Percentiles rank a stretch among this genome's conserved stretches.
Evolutionary conservation across 345 rosid genomes (phyloP).

Genomic region (Streptanthus diversifolius): DNA sequence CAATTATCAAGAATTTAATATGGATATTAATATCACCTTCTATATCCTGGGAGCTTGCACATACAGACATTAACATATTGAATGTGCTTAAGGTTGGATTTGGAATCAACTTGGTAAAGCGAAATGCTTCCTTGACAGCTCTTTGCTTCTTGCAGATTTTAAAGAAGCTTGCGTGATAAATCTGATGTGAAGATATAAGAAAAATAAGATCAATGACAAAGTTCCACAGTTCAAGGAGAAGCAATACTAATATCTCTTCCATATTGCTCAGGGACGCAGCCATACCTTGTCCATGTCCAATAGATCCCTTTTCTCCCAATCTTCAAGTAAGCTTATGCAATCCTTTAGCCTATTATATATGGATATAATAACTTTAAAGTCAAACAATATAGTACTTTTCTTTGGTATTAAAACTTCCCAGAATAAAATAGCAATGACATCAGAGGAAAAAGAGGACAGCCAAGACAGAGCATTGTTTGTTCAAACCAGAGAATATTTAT

Average conservation of each 20-base stretch:
- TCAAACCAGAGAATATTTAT: slow-evolving; percentile 10
- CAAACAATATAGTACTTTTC: slow-evolving; percentile 8
- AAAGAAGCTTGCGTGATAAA: slow-evolving; percentile 83
- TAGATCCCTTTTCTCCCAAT: slow-evolving; percentile 53
- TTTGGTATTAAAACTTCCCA: slow-evolving; percentile 3
- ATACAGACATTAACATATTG: slow-evolving; percentile 93
- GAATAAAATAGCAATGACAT: background rate
- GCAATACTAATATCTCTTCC: background rate
- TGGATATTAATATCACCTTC: slow-evolving; percentile 47
- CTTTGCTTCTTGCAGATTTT: slow-evolving; percentile 61
- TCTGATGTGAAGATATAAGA: slow-evolving; percentile 40
- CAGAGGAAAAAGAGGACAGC: slow-evolving; percentile 3
- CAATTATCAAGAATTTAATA: background rate
- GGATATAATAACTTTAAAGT: slow-evolving; percentile 2
- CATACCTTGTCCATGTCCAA: slow-evolving; percentile 81
- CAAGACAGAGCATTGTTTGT: background rate
- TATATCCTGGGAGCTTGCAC: slow-evolving; percentile 70
- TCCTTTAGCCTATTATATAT: slow-evolving; percentile 52
- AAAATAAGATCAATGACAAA: slow-evolving; percentile 8
- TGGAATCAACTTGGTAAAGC: slow-evolving; percentile 71
- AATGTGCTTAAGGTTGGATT: slow-evolving; percentile 90
- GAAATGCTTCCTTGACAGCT: slow-evolving; percentile 78
- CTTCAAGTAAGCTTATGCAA: slow-evolving; percentile 74
- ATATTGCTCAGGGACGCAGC: slow-evolving; percentile 11
- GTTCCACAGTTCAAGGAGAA: background rate